A percentile compares a stretch with the other conserved stretches of the same genome.
phyloP scores from a whole-genome alignment of 2,329 filamentous ascomycete species.

The Neonectria hederae region DNA sequence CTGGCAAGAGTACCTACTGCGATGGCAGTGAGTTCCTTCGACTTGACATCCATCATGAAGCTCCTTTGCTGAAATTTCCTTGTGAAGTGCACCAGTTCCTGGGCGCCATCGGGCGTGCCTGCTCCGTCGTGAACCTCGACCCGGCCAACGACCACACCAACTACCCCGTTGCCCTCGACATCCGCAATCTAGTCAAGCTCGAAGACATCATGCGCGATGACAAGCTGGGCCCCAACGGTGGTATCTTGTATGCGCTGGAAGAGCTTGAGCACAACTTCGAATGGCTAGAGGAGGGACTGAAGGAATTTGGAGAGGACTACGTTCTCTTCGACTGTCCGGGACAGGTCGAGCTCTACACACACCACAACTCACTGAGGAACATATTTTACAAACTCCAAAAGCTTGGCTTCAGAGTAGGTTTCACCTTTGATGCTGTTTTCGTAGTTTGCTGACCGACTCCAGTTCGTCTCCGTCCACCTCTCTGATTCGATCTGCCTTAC shows the following conservation, averaged over 20 bases:
- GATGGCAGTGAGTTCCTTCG: conserved; percentile 76
- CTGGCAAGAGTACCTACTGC: conserved; percentile 97
- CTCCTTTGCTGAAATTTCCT: background rate
- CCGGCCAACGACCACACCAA: conserved; percentile 93
- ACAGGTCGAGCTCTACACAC: conserved; percentile 96
- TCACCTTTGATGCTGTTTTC: background rate
- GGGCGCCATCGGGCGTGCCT: conserved; percentile 92
- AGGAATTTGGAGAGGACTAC: conserved; percentile 87
- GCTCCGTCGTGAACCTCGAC: conserved; percentile 95
- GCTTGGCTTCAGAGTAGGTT: conserved; percentile 84
- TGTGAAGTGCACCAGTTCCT: conserved; percentile 91
- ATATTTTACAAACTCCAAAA: conserved; percentile 93
- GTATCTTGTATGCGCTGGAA: conserved; percentile 91
- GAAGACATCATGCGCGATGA: conserved; percentile 97
- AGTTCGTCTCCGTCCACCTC: conserved; percentile 94
- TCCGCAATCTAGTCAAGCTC: conserved; percentile 86
- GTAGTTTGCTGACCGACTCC: conserved; percentile 32
- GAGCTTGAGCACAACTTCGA: conserved; percentile 94
- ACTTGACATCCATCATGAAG: background rate
- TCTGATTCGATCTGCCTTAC: conserved; percentile 95
- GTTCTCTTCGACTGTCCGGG: conserved; percentile 96
- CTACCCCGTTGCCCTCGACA: conserved; percentile 90
- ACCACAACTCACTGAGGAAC: conserved; percentile 89
- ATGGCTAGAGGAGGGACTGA: conserved; percentile 86
- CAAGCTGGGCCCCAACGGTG: conserved; percentile 89